phyloP scores from a whole-genome alignment of 768 basidiomycete genomes.

The Suillus occidentalis region DNA sequence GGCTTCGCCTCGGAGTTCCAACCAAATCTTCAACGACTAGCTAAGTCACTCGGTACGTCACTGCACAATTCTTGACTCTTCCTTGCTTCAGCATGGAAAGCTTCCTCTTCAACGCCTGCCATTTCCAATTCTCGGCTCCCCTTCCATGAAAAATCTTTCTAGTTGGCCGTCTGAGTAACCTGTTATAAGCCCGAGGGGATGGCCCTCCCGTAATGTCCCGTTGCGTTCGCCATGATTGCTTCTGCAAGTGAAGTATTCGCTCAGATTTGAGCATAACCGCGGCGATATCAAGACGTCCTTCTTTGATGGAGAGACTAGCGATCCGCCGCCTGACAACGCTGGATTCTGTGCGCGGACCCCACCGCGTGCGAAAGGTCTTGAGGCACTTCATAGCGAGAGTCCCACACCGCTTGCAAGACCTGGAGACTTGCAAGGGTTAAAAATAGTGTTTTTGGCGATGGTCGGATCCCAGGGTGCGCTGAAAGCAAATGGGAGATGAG shows the following conservation, averaged over 20 bases:
- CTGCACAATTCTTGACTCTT: background rate
- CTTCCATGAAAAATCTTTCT: slow-evolving; percentile 22
- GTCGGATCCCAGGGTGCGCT: slow-evolving; percentile 49
- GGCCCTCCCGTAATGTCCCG: slow-evolving; percentile 9
- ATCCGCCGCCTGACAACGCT: slow-evolving; percentile 60
- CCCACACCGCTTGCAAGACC: slow-evolving; percentile 49
- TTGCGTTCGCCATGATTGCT: slow-evolving; percentile 16
- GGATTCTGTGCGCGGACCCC: slow-evolving; percentile 59
- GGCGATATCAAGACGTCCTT: slow-evolving; percentile 58
- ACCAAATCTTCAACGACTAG: background rate
- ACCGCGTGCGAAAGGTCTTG: slow-evolving; percentile 46
- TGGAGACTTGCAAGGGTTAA: slow-evolving; percentile 56
- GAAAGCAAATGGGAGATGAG: slow-evolving; percentile 45
- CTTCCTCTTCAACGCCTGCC: slow-evolving; percentile 27
- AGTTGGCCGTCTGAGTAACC: slow-evolving; percentile 21
- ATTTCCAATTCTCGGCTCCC: slow-evolving; percentile 33
- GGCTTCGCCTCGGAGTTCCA: slow-evolving; percentile 4
- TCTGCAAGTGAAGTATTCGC: slow-evolving; percentile 6
- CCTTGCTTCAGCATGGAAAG: slow-evolving; percentile 15
- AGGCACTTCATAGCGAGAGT: slow-evolving; percentile 50
- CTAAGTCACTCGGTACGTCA: slow-evolving; percentile 6
- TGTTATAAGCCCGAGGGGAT: slow-evolving; percentile 11
- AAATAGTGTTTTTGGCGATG: slow-evolving; percentile 59
- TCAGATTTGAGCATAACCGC: slow-evolving; percentile 24
- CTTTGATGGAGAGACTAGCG: slow-evolving; percentile 58